A percentile compares a stretch with the other conserved stretches of the same genome.
phyloP scores from a whole-genome alignment of 73 alveolate species.

The Stentor roeselii region DNA sequence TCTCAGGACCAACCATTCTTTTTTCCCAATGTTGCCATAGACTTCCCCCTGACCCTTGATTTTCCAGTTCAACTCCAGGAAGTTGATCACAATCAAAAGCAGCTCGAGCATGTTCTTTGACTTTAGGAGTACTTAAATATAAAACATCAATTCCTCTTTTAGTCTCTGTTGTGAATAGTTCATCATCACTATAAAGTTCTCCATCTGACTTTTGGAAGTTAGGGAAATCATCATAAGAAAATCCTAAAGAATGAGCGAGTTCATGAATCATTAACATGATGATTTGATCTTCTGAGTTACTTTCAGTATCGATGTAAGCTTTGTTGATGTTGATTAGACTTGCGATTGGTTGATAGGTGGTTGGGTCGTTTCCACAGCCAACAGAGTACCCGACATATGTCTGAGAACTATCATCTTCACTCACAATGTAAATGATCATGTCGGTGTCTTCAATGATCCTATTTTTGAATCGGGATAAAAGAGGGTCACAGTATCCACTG shows the following conservation, averaged over 20 bases:
- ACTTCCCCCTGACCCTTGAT: background rate
- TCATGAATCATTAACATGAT: background rate
- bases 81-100: background rate
- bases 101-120: background rate
- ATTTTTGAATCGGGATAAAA: too few species aligned
- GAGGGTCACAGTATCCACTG: too few species aligned
- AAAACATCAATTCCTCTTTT: background rate
- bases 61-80: constrained; percentile 6
- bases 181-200: background rate
- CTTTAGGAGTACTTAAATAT: background rate
- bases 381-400: background rate
- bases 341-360: background rate
- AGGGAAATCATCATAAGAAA: background rate
- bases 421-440: too few species aligned
- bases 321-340: background rate
- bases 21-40: background rate
- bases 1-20: background rate
- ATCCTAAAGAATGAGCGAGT: background rate
- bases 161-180: background rate
- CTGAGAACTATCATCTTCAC: background rate
- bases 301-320: background rate
- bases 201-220: background rate
- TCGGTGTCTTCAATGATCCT: too few species aligned
- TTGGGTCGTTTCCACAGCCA: background rate
- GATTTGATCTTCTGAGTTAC: background rate